Evolutionary conservation across 2,329 filamentous ascomycete genomes (phyloP).

Genomic region (Reticulascus tulasneorum): DNA sequence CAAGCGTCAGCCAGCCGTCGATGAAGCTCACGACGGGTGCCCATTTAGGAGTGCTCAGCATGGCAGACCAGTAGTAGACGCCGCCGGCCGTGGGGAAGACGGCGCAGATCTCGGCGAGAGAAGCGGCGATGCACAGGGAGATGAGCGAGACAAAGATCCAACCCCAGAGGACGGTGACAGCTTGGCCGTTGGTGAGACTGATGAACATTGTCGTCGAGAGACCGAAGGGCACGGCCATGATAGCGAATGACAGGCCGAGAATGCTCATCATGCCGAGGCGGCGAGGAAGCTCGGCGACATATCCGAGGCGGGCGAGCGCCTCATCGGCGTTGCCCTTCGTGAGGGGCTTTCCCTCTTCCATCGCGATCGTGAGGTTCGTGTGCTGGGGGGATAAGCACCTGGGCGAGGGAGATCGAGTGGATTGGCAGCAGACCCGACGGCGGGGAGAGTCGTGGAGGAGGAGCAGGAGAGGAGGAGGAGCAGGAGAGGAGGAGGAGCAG

Average conservation of each 20-base stretch:
- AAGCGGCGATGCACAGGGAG: conserved; percentile 60
- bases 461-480: too few species aligned
- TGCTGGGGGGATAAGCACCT: too few species aligned
- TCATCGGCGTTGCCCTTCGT: too few species aligned
- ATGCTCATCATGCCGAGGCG: conserved; percentile 54
- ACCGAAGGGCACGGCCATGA: conserved; percentile 70
- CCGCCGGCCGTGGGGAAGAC: conserved; percentile 66
- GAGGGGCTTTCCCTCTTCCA: too few species aligned
- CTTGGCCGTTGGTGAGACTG: conserved; percentile 63
- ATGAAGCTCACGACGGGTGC: conserved; percentile 66
- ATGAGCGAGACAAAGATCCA: conserved; percentile 64
- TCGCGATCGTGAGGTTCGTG: not conserved
- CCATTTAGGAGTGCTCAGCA: conserved; percentile 62
- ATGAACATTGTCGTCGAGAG: conserved; percentile 66
- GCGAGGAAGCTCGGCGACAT: conserved; percentile 45
- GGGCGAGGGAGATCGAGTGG: too few species aligned
- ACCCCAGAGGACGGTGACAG: conserved; percentile 66
- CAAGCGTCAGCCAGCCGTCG: conserved; percentile 67
- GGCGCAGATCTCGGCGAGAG: conserved; percentile 65
- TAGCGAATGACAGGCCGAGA: conserved; percentile 65
- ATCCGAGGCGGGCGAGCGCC: conserved; percentile 39
- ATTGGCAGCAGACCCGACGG: too few species aligned
- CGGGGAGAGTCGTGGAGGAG: too few species aligned
- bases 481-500: too few species aligned
- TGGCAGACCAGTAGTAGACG: conserved; percentile 69